Evolutionary conservation across 306 rosid genomes (phyloP), one percentile per base, ranked within the genome.

Genomic region (Cucumis melo): DNA sequence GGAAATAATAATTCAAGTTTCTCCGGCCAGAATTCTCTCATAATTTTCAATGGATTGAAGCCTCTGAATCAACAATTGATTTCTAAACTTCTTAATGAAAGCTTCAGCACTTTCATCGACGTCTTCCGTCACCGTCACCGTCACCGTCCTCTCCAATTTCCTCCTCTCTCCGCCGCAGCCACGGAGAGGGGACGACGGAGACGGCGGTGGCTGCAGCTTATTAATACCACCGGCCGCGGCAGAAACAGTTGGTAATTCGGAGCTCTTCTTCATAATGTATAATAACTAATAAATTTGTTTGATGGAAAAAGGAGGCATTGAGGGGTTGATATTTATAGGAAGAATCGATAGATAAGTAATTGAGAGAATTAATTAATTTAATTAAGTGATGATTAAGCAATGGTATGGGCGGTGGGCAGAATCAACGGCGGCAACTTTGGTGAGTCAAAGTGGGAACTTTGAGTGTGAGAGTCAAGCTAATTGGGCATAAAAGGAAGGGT

Each of bases 61-160:
- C 92, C 97, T 90, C 42, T 94, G 98, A 79, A 90, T 85, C 78
- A 86, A 8, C 0, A 94, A 80, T 70, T 94, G 96, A 21, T 87
- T 79, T 83, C 91, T 87, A 89, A 94, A 94, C 60, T 89, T 94
- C 84, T 88, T 86, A 83, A 94, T 94, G 83, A 94, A 94, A 2
- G 91, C 93, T 27, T 91, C 98, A 1, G 97, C 96, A n/a, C 97
- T 90, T 39, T 84, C 89, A 51, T 94, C 83, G 56, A 94, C 83
- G 27, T 91, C 96, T 78, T 86, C 86, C 20, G 90, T 78, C 4
- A 85, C 41, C 70, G 88, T 85, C 81, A 86, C 86, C 21, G 90
- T 79, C 2, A 84, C 32, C 73, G 89, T 87, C 57, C 84, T 85
- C 88, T 90, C 98, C 3, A 83, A 76, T 71, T 87, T 84, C 87